Percentiles rank a stretch among this genome's conserved stretches.
phyloP scores from a whole-genome alignment of 2,329 filamentous ascomycete species.

The Paradendryphiella salina region DNA sequence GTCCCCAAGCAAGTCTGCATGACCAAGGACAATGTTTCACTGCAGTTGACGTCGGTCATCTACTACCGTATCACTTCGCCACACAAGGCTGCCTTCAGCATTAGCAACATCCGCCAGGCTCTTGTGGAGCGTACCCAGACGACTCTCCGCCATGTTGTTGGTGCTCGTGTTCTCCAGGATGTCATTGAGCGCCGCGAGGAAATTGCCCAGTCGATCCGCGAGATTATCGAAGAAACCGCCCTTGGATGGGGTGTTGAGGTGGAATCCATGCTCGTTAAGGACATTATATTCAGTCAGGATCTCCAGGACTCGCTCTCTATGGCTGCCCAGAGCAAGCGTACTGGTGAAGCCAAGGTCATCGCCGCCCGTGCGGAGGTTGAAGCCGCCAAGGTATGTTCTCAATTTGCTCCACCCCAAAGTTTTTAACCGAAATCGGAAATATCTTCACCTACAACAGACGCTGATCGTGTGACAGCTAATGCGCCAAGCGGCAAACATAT shows the following conservation, averaged over 20 bases:
- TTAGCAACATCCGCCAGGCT: constrained; percentile 92
- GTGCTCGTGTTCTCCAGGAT: constrained; percentile 92
- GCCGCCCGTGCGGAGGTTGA: constrained; percentile 96
- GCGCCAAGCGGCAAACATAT: constrained; percentile 65
- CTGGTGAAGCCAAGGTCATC: constrained; percentile 98
- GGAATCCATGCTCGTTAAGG: constrained; percentile 98
- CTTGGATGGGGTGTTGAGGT: constrained; percentile 93
- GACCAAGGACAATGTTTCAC: constrained; percentile 98
- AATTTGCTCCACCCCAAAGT: too few species aligned
- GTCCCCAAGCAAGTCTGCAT: constrained; percentile 97
- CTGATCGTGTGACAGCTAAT: constrained; percentile 49
- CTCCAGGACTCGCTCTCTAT: constrained; percentile 95
- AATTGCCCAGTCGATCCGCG: constrained; percentile 89
- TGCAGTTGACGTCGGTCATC: constrained; percentile 93
- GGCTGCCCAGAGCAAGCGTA: constrained; percentile 97
- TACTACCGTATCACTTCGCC: constrained; percentile 97
- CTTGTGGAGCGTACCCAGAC: constrained; percentile 97
- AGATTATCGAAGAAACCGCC: constrained; percentile 97
- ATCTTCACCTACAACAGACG: too few species aligned
- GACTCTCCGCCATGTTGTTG: constrained; percentile 93
- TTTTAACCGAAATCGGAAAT: too few species aligned
- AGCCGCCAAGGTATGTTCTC: constrained; percentile 67
- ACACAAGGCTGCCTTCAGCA: constrained; percentile 96
- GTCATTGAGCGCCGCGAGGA: constrained; percentile 98
- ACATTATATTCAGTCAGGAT: constrained; percentile 95